Percentiles rank a stretch among this genome's conserved stretches.
phyloP scores from a whole-genome alignment of 441 rosid genomes.

The Adansonia rubrostipa region DNA sequence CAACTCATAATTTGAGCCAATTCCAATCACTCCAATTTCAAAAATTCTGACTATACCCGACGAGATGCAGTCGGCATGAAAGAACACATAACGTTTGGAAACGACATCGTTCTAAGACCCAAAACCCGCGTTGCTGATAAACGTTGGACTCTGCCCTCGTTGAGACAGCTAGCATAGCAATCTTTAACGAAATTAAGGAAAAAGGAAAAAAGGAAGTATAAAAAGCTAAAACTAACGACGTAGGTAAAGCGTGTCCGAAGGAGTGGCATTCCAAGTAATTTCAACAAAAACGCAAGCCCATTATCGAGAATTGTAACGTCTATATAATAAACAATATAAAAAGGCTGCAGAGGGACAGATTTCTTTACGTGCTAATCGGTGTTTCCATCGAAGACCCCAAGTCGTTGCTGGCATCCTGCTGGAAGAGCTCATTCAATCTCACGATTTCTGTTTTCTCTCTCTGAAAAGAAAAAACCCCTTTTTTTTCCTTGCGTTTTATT shows the following conservation, averaged over 20 bases:
- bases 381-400: neutral
- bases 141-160: neutral
- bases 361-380: neutral
- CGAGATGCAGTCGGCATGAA: too few relatives aligned
- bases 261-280: constrained; percentile 21
- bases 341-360: neutral
- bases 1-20: too few relatives aligned
- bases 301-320: neutral
- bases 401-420: constrained; percentile 29
- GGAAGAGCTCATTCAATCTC: constrained; percentile 6
- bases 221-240: neutral
- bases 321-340: neutral
- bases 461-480: neutral
- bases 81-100: neutral
- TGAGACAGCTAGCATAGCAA: constrained; percentile 3
- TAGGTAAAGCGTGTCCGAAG: constrained; percentile 17
- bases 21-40: too few relatives aligned
- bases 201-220: neutral
- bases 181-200: neutral
- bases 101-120: neutral
- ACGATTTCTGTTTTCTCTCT: neutral
- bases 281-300: neutral
- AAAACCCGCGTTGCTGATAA: neutral
- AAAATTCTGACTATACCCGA: too few relatives aligned
- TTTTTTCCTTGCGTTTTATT: neutral